Conservation (phyloP, 441 rosid genomes). For the Arabidopsis lyrata region DNA sequence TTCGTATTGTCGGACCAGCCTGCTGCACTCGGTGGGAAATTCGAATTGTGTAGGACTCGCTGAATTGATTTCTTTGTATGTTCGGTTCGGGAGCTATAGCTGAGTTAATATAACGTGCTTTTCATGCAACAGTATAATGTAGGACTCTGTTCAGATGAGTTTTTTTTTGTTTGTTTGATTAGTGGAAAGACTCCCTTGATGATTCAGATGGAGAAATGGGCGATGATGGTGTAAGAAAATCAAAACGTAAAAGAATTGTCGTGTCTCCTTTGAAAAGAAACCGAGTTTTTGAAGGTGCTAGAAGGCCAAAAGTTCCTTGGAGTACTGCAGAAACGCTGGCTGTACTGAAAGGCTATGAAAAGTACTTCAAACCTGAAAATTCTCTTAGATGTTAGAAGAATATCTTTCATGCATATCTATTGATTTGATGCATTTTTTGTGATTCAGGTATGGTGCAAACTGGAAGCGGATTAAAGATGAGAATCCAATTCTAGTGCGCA, state of each 20-base stretch:
- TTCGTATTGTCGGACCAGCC: conserved; percentile 15
- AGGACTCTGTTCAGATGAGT: conserved; percentile 4
- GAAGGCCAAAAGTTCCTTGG: conserved; percentile 35
- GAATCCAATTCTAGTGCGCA: conserved; percentile 27
- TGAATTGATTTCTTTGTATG: conserved; percentile 3
- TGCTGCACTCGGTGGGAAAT: conserved; percentile 17
- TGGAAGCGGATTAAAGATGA: conserved; percentile 46
- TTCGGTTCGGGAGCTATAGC: background rate
- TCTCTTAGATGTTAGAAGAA: conserved; percentile 26
- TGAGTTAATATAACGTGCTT: conserved; percentile 3
- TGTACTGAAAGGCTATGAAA: conserved; percentile 42
- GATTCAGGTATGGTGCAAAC: conserved; percentile 44
- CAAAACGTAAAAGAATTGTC: conserved; percentile 26
- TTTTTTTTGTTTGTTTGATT: conserved; percentile 28
- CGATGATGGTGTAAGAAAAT: conserved; percentile 19
- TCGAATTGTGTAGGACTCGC: background rate
- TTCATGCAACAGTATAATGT: conserved; percentile 2
- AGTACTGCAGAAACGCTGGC: conserved; percentile 47
- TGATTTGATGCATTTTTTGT: conserved; percentile 22
- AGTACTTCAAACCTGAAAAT: conserved; percentile 28
- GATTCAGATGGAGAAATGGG: conserved; percentile 35
- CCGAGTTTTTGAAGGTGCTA: conserved; percentile 11
- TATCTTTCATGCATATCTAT: conserved; percentile 17
- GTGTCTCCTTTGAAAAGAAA: conserved; percentile 31
- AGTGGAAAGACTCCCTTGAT: conserved; percentile 48